Percentiles rank a stretch among this genome's conserved stretches.
phyloP scores from a whole-genome alignment of 352 stramenopile species.

The Poterioochromonas sp. region DNA sequence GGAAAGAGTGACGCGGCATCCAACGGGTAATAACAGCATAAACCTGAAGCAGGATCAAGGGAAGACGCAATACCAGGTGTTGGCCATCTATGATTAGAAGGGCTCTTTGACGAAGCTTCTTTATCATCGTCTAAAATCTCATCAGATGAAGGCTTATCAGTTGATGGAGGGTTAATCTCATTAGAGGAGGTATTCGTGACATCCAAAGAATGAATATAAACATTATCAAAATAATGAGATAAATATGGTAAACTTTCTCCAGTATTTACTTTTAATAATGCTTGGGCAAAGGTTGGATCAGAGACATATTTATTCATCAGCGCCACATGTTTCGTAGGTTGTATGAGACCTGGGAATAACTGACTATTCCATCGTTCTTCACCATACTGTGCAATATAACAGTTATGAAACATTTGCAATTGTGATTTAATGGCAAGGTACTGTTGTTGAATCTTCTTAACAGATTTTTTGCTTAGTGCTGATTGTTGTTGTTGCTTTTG shows the following conservation, averaged over 20 bases:
- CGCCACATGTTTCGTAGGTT: background rate
- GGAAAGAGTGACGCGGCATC: conserved; percentile 91
- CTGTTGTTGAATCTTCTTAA: background rate
- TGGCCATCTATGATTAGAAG: background rate
- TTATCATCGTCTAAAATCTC: background rate
- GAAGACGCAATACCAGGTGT: background rate
- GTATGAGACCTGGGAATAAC: background rate
- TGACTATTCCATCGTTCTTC: background rate
- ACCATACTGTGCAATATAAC: background rate
- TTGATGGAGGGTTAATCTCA: background rate
- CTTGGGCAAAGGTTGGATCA: background rate
- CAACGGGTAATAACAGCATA: conserved; percentile 12
- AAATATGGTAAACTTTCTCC: background rate
- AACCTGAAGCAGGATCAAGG: background rate
- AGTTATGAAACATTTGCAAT: background rate
- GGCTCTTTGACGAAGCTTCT: background rate
- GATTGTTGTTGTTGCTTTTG: too few species aligned
- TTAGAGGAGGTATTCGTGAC: background rate
- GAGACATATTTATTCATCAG: background rate
- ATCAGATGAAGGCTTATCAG: background rate
- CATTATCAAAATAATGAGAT: background rate
- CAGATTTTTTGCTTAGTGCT: background rate
- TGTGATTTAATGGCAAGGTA: background rate
- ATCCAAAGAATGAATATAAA: background rate
- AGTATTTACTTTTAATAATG: background rate